Base-by-base conservation (phyloP, 805 yeast genomes). In the Sugiyamaella marilandica region DNA sequence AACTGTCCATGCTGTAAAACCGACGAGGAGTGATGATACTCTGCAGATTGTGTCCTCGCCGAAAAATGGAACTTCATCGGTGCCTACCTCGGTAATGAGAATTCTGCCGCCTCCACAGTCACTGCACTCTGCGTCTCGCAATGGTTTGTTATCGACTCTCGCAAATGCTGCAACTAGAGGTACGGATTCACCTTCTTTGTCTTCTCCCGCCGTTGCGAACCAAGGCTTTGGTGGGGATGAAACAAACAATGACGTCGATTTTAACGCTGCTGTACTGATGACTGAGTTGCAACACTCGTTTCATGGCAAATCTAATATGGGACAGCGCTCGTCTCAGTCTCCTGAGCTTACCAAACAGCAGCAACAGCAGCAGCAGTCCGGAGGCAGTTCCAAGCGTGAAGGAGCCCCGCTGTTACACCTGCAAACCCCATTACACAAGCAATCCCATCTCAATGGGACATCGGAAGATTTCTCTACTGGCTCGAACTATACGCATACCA, bases 1-100 rank as follows among this genome's bases (percentile, higher is more conserved):
- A 44, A 87, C 95, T 0, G 94, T 87, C 11, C 95, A 87, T 66
- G 67, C 68, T 21, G 26, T 26, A 37, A 52, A 52, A 35, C 35
- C 45, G 10, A 19, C 39, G 18, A 34, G 50, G 16, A 11, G 45
- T 10, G 45, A 48, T 35, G 45, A 44, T 11, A 24, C 37, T 10
- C 32, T 41, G 16, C 44, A 34, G 9, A 37, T 41, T 14, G 48
- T n/a, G 35, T 31, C 37, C 31, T 35, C 33, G 39, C 14, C 49
- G 26, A 31, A 29, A 24, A 31, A 45, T 16, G 36, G 26, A 13
- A 31, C 47, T 5, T 21, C 19, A 10, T 31, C 36, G 14, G n/a
- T 36, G 13, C 13, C 33, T 19, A 31, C 24, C 35, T 32, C 47
- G 19, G 36, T 31, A 5, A 10, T 45, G 36, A 36, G 45, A 5